These are phyloP conservation scores for Mallotus nudiflorus DNA, from an alignment of 345 rosid species.

Conservation along the genomic window DNA sequence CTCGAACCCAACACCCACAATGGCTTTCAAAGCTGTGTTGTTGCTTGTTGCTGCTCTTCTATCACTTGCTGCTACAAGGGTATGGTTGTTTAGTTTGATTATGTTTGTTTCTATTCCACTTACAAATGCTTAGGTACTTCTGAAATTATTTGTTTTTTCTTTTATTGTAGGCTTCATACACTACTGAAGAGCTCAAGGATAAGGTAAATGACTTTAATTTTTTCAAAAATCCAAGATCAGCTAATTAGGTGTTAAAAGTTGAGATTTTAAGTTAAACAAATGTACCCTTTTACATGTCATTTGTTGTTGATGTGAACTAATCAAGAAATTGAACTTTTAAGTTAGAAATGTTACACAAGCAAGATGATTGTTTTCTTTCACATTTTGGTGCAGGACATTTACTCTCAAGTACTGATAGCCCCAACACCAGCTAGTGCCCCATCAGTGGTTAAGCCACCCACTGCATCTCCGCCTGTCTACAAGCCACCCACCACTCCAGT, in stretches of 20 bases:
- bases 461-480: conserved; percentile 4
- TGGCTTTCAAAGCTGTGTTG: conserved; percentile 37
- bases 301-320: too few relatives aligned
- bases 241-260: too few relatives aligned
- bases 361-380: not conserved
- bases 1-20: too few relatives aligned
- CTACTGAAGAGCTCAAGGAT: conserved; percentile 21
- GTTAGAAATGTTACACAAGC: too few relatives aligned
- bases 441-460: conserved; percentile 8
- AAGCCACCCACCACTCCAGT: conserved; percentile 19
- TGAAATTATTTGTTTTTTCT: not conserved
- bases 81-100: conserved; percentile 1
- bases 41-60: conserved; percentile 37
- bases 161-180: conserved; percentile 29
- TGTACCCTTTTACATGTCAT: too few relatives aligned
- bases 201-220: conserved; percentile 21
- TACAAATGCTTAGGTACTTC: not conserved
- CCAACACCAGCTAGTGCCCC: conserved; percentile 19
- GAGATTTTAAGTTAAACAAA: too few relatives aligned
- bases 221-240: not conserved
- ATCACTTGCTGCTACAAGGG: conserved; percentile 32
- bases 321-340: too few relatives aligned
- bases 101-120: conserved; percentile 1
- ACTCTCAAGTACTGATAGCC: conserved; percentile 5
- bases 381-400: conserved; percentile 14